Base-by-base conservation (phyloP, 768 basidiomycete genomes). In the Suillus variegatus region DNA sequence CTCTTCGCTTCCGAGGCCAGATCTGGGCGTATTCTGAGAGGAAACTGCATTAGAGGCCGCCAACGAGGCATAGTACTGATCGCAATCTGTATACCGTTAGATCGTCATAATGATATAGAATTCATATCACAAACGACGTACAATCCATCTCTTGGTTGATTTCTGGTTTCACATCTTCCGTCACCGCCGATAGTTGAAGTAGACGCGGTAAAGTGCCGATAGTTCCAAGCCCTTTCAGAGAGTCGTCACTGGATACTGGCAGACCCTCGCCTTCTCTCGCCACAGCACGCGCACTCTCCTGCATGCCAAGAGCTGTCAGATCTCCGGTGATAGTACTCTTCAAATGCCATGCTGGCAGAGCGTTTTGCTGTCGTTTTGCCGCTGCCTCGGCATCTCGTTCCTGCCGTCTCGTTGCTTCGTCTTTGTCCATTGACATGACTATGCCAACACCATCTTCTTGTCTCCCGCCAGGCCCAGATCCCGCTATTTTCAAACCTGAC, bases 321-420 rank as follows among this genome's bases (percentile, higher is more conserved):
- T 96, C 92, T 10, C 95, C 95, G 4, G 94, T 90, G 66, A 99
- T 94, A 3, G 97, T 99, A 73, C 94, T 96, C 77, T 94, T 92
- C 70, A 95, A 84, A 80, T 97, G 94, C 97, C 97, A 99, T 14
- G 91, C 83, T 1, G 97, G 97, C 54, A 99, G 81, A 0, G 89
- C 86, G 74, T 99, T 98, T 80, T 99, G 95, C 73, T 90, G 86
- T 65, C 94, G 80, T 78, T 95, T 95, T 63, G 89, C 86, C 64
- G 92, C 92, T 1, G 92, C 91, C 75, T 95, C 88, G 25, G 86
- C 87, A 69, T 93, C 92, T 62, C 92, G 82, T 74, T 94, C 91
- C 71, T 82, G 79, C 65, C 86, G 85, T 67, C 87, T 84, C 20
- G 87, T 89, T 69, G 86, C 87, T 77, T 93, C 90, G 73, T 93